A percentile compares a stretch with the other conserved stretches of the same genome.
Conservation (phyloP, 2,329 filamentous ascomycete species). For the Xylariaceae sp. region DNA sequence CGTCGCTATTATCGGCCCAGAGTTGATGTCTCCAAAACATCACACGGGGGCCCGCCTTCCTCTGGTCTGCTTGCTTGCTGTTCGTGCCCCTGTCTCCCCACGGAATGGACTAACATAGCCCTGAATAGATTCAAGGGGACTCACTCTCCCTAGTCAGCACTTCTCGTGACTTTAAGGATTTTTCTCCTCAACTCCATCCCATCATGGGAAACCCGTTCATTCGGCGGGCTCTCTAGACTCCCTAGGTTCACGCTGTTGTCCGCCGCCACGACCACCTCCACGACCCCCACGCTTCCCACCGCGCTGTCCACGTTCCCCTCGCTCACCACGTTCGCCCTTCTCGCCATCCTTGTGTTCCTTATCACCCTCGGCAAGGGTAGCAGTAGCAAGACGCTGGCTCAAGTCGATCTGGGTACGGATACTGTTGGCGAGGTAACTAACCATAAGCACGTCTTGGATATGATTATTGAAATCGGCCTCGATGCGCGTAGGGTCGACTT, state of each 20-base stretch:
- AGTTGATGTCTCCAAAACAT: too few relatives aligned
- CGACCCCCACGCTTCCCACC: slow-evolving; percentile 50
- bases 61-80: too few relatives aligned
- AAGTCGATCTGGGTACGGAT: slow-evolving; percentile 99
- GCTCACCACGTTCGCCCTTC: slow-evolving; percentile 41
- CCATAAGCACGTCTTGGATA: slow-evolving; percentile 96
- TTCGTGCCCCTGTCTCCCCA: too few relatives aligned
- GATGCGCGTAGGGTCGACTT: slow-evolving; percentile 85
- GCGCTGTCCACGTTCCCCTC: slow-evolving; percentile 42
- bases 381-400: slow-evolving; percentile 88
- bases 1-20: too few relatives aligned
- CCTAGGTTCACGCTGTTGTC: slow-evolving; percentile 48
- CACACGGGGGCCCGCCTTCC: too few relatives aligned
- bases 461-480: slow-evolving; percentile 99
- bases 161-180: slow-evolving; percentile 4
- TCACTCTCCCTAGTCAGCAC: too few relatives aligned
- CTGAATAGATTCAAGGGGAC: too few relatives aligned
- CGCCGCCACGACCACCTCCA: slow-evolving; percentile 44
- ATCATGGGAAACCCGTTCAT: slow-evolving; percentile 10
- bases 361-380: slow-evolving; percentile 53
- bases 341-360: slow-evolving; percentile 47
- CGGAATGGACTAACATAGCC: too few relatives aligned
- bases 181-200: slow-evolving; percentile 4
- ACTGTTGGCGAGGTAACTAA: slow-evolving; percentile 97
- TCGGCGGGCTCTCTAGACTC: slow-evolving; percentile 25